Base-by-base conservation (phyloP, 164 flowering plant genomes). In the Malania oleifera region DNA sequence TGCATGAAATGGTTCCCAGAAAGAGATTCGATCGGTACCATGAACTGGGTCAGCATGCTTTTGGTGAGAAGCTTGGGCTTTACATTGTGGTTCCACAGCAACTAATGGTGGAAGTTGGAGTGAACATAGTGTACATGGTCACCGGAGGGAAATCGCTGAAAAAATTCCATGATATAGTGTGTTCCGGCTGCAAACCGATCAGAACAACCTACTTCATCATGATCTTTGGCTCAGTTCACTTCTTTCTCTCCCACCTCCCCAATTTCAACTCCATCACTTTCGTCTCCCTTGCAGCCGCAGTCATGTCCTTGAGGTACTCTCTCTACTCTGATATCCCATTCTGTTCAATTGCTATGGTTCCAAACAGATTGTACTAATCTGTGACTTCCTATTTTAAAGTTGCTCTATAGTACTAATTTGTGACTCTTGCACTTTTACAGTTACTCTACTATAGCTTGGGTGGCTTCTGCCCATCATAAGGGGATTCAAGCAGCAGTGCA, bases 1-100 rank as follows among this genome's bases (percentile, higher is more conserved):
- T 79, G 83, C 87, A 86, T 43, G 89, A 86, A 57, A 69, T 76
- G 58, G 87, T 76, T 7, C 77, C 83, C 0, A 89, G 89, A 12
- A 80, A 77, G 67, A 57, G 88, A 28, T 77, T 83, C 19, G 86
- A 85, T 23, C 63, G 88, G 39, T 81, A 79, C 56, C 82, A 80
- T 24, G 89, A 84, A 47, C 34, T 84, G 18, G 85, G 89, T 0
- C 84, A 86, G 53, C 68, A 81, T 13, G 83, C 83, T 8, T 81
- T 86, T 26, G 89, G 89, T 0, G 76, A 77, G 29, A 82, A 75
- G 53, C 75, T 80, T 7, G 84, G 89, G 5, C 72, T 77, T 0
- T 81, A 70, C 70, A 62, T 82, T 0, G 83, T 82, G 26, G 83
- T 82, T 10, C 86, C 86, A 0, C 85, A 75, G 37, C 90, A 83